A percentile compares a stretch with the other conserved stretches of the same genome.
phyloP scores from a whole-genome alignment of 2,329 filamentous ascomycete species.

The Ophiostoma montium region DNA sequence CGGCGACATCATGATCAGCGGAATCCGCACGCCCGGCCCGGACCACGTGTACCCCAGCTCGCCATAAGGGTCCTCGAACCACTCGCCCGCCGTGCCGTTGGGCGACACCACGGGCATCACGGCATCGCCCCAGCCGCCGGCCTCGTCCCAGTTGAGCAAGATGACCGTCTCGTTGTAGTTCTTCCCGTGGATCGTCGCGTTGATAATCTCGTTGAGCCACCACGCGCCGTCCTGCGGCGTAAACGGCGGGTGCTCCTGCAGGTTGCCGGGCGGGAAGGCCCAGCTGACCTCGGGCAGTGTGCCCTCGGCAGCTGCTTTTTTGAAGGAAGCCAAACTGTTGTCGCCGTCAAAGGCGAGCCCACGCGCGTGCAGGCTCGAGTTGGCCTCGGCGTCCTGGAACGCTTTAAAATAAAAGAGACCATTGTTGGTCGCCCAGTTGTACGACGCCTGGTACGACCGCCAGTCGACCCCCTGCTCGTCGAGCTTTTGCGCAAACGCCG shows the following conservation, averaged over 20 bases:
- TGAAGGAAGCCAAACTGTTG: slow-evolving; percentile 33
- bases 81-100: slow-evolving; percentile 34
- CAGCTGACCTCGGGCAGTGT: slow-evolving; percentile 36
- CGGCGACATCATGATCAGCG: slow-evolving; percentile 40
- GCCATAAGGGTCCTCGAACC: slow-evolving; percentile 30
- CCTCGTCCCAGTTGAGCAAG: slow-evolving; percentile 38
- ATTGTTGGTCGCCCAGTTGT: slow-evolving; percentile 40
- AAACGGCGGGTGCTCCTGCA: slow-evolving; percentile 41
- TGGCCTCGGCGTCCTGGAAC: slow-evolving; percentile 29
- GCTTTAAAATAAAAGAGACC: slow-evolving; percentile 38
- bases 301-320: slow-evolving; percentile 32
- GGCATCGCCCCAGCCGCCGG: slow-evolving; percentile 40
- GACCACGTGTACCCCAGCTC: slow-evolving; percentile 24
- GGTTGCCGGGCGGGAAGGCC: slow-evolving; percentile 34
- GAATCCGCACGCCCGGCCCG: slow-evolving; percentile 31
- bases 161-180: slow-evolving; percentile 34
- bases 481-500: slow-evolving; percentile 34
- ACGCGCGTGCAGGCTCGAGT: slow-evolving; percentile 28
- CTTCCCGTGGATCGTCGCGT: slow-evolving; percentile 32
- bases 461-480: slow-evolving; percentile 33
- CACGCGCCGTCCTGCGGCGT: slow-evolving; percentile 39
- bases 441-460: slow-evolving; percentile 33
- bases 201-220: slow-evolving; percentile 38
- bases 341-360: slow-evolving; percentile 29
- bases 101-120: slow-evolving; percentile 37